phyloP scores from a whole-genome alignment of 2,329 filamentous ascomycete species.

The Talaromyces sp. region DNA sequence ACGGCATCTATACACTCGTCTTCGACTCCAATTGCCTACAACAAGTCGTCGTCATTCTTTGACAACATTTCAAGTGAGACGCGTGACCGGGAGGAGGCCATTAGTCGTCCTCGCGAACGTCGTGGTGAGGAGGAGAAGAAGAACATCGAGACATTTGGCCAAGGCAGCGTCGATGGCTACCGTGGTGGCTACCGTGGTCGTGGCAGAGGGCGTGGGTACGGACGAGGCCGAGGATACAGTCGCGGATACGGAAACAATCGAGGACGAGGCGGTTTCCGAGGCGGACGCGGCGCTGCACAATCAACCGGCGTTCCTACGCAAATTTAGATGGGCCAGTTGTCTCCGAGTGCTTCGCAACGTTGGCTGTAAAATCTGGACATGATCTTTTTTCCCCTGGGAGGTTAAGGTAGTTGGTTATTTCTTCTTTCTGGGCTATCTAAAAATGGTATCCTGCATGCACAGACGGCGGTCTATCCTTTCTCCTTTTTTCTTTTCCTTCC shows the following conservation, averaged over 20 bases:
- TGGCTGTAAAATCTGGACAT: not conserved
- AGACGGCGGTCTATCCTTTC: not conserved
- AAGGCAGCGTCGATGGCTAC: conserved; percentile 89
- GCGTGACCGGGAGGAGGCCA: conserved; percentile 77
- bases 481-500: not conserved
- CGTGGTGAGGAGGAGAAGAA: conserved; percentile 87
- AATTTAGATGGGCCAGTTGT: conserved; percentile 18
- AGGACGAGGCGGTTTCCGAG: conserved; percentile 36
- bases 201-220: conserved; percentile 52
- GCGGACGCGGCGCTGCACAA: conserved; percentile 33
- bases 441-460: not conserved
- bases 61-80: conserved; percentile 96
- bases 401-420: conserved; percentile 1
- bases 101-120: conserved; percentile 71
- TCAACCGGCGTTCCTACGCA: conserved; percentile 35
- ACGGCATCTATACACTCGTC: conserved; percentile 31
- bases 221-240: conserved; percentile 45
- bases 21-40: conserved; percentile 59
- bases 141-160: conserved; percentile 97
- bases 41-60: conserved; percentile 88
- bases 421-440: conserved; percentile 1
- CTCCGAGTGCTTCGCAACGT: not conserved
- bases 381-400: not conserved
- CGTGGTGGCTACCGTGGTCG: conserved; percentile 75
- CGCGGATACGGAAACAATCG: conserved; percentile 37